Conservation (phyloP, 441 rosid species). For the Isatis lusitanica region DNA sequence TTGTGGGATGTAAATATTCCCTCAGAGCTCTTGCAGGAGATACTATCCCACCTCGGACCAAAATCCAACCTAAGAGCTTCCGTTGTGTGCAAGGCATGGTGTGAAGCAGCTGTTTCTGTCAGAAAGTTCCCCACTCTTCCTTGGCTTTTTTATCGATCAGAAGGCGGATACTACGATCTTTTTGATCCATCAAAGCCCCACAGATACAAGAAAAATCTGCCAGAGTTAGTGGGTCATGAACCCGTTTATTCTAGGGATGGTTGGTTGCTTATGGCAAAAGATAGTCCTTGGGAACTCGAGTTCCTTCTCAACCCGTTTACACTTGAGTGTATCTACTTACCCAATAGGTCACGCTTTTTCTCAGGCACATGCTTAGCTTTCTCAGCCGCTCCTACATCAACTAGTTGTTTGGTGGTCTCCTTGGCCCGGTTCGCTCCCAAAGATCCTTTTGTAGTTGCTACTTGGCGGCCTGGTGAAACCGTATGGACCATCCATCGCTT, state of each 20-base stretch:
- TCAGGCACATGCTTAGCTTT: neutral
- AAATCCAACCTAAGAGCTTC: conserved; percentile 18
- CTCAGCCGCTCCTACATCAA: conserved; percentile 23
- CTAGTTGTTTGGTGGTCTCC: neutral
- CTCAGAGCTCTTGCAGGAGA: neutral
- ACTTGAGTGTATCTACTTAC: neutral
- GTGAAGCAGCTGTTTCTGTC: conserved; percentile 2
- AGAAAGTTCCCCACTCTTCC: neutral
- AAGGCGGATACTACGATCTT: neutral
- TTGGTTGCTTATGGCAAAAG: conserved; percentile 2
- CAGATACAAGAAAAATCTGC: neutral
- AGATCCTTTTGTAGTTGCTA: too few relatives aligned
- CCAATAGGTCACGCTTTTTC: neutral
- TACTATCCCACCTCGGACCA: conserved; percentile 13
- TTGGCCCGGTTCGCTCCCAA: too few relatives aligned
- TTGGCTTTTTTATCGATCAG: neutral
- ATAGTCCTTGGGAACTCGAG: neutral
- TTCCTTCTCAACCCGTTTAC: conserved; percentile 17
- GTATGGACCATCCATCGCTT: too few relatives aligned
- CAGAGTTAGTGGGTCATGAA: neutral
- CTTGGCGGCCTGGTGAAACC: too few relatives aligned
- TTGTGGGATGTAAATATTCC: neutral
- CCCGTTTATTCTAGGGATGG: neutral
- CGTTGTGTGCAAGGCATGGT: conserved; percentile 14
- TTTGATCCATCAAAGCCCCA: neutral